Evolutionary conservation across 768 basidiomycete genomes (phyloP).

Genomic region (Kwoniella heveanensis): DNA sequence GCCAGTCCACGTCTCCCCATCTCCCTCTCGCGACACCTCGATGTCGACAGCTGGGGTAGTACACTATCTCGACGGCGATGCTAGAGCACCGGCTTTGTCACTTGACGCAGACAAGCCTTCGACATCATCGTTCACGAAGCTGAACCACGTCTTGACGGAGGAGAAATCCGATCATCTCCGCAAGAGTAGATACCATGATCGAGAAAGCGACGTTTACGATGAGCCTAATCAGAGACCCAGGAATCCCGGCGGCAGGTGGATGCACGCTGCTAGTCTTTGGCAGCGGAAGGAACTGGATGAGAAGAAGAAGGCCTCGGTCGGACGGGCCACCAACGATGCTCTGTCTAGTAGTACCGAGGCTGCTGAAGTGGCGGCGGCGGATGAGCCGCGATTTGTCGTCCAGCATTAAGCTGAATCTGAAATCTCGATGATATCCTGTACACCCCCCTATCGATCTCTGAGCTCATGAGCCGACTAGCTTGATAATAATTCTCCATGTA

Average conservation of each 20-base stretch:
- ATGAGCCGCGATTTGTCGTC: too few species aligned
- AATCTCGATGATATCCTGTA: too few species aligned
- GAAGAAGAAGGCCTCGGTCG: neutral
- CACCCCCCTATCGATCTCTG: too few species aligned
- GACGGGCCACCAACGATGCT: too few species aligned
- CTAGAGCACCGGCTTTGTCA: conserved; percentile 5
- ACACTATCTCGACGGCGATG: conserved; percentile 7
- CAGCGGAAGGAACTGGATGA: neutral
- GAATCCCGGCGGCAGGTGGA: conserved; percentile 3
- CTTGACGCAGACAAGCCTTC: neutral
- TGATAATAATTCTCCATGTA: too few species aligned
- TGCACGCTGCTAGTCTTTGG: conserved; percentile 22
- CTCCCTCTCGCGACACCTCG: neutral
- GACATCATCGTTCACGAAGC: neutral
- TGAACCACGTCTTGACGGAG: neutral
- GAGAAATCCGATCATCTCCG: conserved; percentile 9
- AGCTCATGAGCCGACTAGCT: too few species aligned
- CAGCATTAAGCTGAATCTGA: too few species aligned
- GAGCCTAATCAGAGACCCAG: neutral
- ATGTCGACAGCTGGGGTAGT: neutral
- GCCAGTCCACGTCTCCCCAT: neutral
- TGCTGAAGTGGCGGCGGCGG: too few species aligned
- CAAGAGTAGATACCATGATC: conserved; percentile 1
- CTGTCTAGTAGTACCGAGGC: neutral
- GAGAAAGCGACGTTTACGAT: neutral